These are phyloP conservation scores for Pythium sukuiense DNA, from an alignment of 352 stramenopile genomes.

Conservation along the genomic window DNA sequence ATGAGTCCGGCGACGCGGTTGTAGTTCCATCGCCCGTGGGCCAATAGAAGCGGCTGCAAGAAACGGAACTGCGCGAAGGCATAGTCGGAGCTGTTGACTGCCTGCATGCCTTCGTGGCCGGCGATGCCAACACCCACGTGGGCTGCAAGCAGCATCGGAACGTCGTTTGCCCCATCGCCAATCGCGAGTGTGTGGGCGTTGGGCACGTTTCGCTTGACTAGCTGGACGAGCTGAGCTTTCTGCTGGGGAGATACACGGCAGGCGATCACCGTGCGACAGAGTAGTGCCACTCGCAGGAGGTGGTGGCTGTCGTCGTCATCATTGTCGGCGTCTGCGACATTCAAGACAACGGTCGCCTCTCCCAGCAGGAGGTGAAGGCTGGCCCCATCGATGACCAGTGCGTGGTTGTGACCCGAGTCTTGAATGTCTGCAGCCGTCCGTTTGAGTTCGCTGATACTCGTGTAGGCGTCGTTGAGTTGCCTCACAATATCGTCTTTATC, in stretches of 20 bases:
- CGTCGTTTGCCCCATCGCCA: slow-evolving; percentile 87
- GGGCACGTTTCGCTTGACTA: slow-evolving; percentile 87
- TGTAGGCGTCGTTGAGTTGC: slow-evolving; percentile 18
- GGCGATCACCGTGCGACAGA: slow-evolving; percentile 95
- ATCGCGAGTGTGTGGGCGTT: slow-evolving; percentile 86
- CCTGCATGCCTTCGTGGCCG: slow-evolving; percentile 98
- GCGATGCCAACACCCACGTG: slow-evolving; percentile 92
- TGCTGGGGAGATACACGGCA: slow-evolving; percentile 97
- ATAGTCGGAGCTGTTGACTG: slow-evolving; percentile 84
- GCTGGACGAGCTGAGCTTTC: slow-evolving; percentile 96
- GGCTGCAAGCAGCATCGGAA: slow-evolving; percentile 87
- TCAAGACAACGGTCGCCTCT: neutral
- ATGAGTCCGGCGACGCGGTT: slow-evolving; percentile 86
- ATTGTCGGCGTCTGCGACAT: slow-evolving; percentile 30
- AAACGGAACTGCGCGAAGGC: slow-evolving; percentile 83
- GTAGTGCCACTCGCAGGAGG: slow-evolving; percentile 76
- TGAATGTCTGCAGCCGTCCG: neutral
- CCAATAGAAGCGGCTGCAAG: slow-evolving; percentile 64
- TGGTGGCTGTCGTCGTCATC: slow-evolving; percentile 46
- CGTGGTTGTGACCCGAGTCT: slow-evolving; percentile 41
- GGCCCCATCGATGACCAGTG: slow-evolving; percentile 94
- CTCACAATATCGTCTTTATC: slow-evolving; percentile 11
- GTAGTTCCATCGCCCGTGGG: slow-evolving; percentile 86
- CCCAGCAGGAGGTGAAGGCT: slow-evolving; percentile 78
- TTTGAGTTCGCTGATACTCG: neutral